Evolutionary conservation across 768 basidiomycete species (phyloP).

Genomic region (Leccinellum albellum): DNA sequence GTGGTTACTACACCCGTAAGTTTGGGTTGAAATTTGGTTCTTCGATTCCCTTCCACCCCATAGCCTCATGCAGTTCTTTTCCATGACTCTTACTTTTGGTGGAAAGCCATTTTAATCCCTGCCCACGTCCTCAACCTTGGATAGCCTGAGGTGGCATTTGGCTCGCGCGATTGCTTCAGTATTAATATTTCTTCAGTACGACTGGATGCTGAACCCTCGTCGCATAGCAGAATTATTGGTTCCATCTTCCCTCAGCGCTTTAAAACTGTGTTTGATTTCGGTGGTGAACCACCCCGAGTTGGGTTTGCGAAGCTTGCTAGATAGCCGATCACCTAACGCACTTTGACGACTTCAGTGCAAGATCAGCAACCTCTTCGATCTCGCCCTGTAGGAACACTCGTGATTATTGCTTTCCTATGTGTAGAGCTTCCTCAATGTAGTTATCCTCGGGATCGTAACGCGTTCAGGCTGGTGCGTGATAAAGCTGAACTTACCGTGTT

Average conservation of each 20-base stretch:
- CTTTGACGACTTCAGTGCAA: background rate
- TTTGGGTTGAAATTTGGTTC: background rate
- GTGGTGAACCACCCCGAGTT: too few species aligned
- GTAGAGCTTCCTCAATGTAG: too few species aligned
- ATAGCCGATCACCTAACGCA: background rate
- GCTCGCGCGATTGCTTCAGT: constrained; percentile 30
- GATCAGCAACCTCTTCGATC: background rate
- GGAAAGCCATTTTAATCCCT: constrained; percentile 34
- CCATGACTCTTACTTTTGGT: constrained; percentile 37
- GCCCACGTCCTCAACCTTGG: constrained; percentile 38
- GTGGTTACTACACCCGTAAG: constrained; percentile 31
- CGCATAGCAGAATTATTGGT: too few species aligned
- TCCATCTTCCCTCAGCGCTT: too few species aligned
- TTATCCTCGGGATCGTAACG: background rate
- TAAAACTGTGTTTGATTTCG: too few species aligned
- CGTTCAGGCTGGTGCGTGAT: background rate
- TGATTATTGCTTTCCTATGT: too few species aligned
- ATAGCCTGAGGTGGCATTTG: constrained; percentile 6
- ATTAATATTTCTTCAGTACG: background rate
- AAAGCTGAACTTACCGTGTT: background rate
- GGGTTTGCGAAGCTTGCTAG: too few species aligned
- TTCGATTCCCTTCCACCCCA: background rate
- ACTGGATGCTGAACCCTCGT: too few species aligned
- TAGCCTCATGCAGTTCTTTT: constrained; percentile 29
- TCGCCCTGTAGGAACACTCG: background rate